Base-by-base conservation (phyloP, 2,329 filamentous ascomycete species). In the Stemphylium lycopersici region DNA sequence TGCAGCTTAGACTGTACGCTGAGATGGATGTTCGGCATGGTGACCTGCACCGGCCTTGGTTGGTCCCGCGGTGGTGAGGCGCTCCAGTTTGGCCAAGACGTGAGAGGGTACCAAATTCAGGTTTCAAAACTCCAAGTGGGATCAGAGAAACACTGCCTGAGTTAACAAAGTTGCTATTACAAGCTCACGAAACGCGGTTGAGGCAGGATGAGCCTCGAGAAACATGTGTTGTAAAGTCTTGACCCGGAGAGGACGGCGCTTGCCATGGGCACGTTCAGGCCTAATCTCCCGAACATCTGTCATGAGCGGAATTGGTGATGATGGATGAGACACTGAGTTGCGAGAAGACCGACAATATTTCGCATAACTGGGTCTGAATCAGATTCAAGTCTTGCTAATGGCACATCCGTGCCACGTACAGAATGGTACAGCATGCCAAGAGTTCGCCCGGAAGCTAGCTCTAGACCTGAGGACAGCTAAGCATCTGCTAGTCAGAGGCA, bases 61-160 rank as follows among this genome's bases (percentile, higher is more conserved):
- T 33, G 41, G 41, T 55, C 51, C 63, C 61, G 63, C 31, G 46
- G 43, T 64, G 40, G 56, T 61, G 61, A 63, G 55, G 50, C 53
- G 52, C 34, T 53, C 42, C 41, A 15, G 64, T 69, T 69, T 69
- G 66, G 70, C 70, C 70, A 73, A 73, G 70, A 59, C 37, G 56
- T 65, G 58, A 52, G 52, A 62, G 47, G 37, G 52, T 51, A 45
- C 59, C 47, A 47, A 33, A 34, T 42, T 54, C 24, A 56, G 54
- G 66, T 63, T 62, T 62, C 63, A 58, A 39, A 43, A 38, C 44
- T 22, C 20, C 16, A 44, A 16, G 41, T 36, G 57, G 59, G 56
- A 59, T 62, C 57, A 54, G 39, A 48, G 55, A 44, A 62, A 60
- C 45, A 37, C 15, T 50, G 33, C 41, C 46, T 58, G 48, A 47